Conservation (phyloP, 768 basidiomycete genomes). For the Dictyophora rubrovolvata region DNA sequence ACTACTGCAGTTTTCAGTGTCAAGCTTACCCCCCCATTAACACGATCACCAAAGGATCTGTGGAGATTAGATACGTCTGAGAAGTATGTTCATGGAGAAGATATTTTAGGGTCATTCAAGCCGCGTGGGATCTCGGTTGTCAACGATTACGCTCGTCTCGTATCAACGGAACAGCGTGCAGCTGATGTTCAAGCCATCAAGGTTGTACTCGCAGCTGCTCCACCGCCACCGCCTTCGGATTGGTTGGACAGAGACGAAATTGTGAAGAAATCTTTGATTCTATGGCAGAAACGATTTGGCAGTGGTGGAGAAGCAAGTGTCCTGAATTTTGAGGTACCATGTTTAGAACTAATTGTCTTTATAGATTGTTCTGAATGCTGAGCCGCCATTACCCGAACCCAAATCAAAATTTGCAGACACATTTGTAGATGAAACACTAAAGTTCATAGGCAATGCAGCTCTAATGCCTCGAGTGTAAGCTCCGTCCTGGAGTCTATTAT, state of each 20-base stretch:
- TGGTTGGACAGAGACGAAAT: slow-evolving; percentile 41
- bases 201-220: slow-evolving; percentile 44
- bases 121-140: slow-evolving; percentile 83
- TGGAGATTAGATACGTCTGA: slow-evolving; percentile 94
- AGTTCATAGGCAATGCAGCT: slow-evolving; percentile 64
- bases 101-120: slow-evolving; percentile 71
- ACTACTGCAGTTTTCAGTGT: slow-evolving; percentile 80
- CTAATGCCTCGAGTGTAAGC: slow-evolving; percentile 62
- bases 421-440: slow-evolving; percentile 42
- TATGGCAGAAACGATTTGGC: slow-evolving; percentile 83
- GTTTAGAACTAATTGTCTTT: slow-evolving; percentile 11
- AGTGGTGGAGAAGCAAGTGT: slow-evolving; percentile 58
- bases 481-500: background rate
- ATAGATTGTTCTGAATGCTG: slow-evolving; percentile 73
- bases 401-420: slow-evolving; percentile 25
- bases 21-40: slow-evolving; percentile 70
- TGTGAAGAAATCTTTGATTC: slow-evolving; percentile 51
- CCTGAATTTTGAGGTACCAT: background rate
- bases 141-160: slow-evolving; percentile 71
- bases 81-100: slow-evolving; percentile 92
- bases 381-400: slow-evolving; percentile 47
- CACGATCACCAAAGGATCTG: slow-evolving; percentile 77
- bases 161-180: slow-evolving; percentile 58
- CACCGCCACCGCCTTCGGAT: slow-evolving; percentile 24
- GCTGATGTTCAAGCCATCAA: slow-evolving; percentile 89